These are phyloP conservation scores for Achlya hypogyna DNA, from an alignment of 352 stramenopile species.

Conservation along the genomic window DNA sequence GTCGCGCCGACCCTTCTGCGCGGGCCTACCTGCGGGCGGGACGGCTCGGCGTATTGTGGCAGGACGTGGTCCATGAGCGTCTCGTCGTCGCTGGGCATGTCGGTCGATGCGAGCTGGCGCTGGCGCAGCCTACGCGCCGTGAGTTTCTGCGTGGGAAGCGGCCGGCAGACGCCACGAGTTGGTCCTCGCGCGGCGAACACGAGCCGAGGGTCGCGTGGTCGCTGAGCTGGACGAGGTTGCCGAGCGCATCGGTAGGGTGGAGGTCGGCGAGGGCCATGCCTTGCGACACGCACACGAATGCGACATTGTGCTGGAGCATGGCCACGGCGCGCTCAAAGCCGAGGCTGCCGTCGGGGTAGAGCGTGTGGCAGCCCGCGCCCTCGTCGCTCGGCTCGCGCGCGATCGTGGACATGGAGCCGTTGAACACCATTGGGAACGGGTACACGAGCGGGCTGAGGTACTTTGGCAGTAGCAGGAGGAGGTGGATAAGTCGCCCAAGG, in stretches of 20 bases:
- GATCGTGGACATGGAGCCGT: slow-evolving; percentile 82
- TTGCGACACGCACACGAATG: slow-evolving; percentile 45
- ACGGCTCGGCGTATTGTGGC: slow-evolving; percentile 4
- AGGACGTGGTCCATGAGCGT: slow-evolving; percentile 9
- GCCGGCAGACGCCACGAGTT: neutral
- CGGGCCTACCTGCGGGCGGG: neutral
- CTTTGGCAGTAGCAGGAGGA: slow-evolving; percentile 59
- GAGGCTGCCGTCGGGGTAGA: slow-evolving; percentile 72
- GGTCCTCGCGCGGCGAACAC: neutral
- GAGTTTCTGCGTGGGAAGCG: too few relatives aligned
- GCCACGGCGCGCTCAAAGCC: slow-evolving; percentile 61
- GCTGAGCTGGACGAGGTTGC: slow-evolving; percentile 49
- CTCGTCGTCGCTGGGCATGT: neutral
- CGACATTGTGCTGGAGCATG: slow-evolving; percentile 75
- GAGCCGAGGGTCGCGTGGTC: neutral
- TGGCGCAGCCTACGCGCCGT: neutral
- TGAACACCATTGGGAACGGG: slow-evolving; percentile 77
- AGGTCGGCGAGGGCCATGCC: slow-evolving; percentile 30
- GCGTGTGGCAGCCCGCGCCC: slow-evolving; percentile 64
- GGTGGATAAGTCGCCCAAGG: slow-evolving; percentile 64
- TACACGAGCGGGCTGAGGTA: slow-evolving; percentile 52
- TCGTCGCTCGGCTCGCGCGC: slow-evolving; percentile 48
- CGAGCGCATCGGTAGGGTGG: slow-evolving; percentile 48
- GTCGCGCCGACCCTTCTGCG: neutral
- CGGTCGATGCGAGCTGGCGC: neutral